Percentiles rank a stretch among this genome's conserved stretches.
Conservation (phyloP, 768 basidiomycete species). For the Gymnopilus junonius region DNA sequence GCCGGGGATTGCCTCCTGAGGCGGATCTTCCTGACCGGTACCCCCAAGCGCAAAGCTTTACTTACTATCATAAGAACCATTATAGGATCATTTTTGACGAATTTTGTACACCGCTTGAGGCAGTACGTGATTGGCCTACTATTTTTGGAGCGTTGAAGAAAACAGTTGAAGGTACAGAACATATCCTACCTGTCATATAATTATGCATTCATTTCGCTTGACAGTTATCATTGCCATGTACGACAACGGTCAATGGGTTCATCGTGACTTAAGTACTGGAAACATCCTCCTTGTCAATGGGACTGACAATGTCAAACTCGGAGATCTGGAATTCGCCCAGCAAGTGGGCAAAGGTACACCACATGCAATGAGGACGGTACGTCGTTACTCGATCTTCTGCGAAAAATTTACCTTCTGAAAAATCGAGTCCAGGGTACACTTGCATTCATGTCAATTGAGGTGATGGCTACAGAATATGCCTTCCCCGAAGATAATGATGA, state of each 20-base stretch:
- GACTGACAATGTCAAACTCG: neutral
- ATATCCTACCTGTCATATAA: neutral
- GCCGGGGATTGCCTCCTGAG: neutral
- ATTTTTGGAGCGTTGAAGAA: neutral
- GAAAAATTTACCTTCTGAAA: too few relatives aligned
- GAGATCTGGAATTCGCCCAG: neutral
- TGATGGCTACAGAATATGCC: neutral
- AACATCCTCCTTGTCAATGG: neutral
- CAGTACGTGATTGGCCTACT: neutral
- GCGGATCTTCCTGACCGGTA: neutral
- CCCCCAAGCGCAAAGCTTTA: neutral
- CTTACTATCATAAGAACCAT: neutral
- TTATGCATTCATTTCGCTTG: neutral
- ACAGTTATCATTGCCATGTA: neutral
- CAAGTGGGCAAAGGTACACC: neutral
- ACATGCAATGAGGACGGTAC: neutral
- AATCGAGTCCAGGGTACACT: neutral
- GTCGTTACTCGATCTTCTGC: neutral
- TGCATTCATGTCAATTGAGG: neutral
- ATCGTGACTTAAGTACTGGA: neutral
- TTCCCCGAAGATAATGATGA: too few relatives aligned
- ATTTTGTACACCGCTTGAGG: neutral
- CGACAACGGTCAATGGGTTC: neutral
- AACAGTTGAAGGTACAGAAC: neutral
- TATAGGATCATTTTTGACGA: neutral